Base-by-base conservation (phyloP, 768 basidiomycete genomes). In the Atractiella rhizophila region DNA sequence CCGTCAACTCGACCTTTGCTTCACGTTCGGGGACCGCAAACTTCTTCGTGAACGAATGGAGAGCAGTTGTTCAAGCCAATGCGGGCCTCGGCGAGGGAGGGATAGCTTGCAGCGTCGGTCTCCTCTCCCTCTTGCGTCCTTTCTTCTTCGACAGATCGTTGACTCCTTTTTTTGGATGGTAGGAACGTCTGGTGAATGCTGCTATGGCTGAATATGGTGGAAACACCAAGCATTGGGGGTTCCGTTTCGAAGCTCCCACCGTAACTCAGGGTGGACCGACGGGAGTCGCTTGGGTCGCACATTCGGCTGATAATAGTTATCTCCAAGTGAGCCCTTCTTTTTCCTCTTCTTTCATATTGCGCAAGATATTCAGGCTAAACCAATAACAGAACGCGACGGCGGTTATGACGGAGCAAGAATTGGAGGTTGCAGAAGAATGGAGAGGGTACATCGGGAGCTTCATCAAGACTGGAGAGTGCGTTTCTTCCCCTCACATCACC, bases 401-500 rank as follows among this genome's bases (percentile, higher is more conserved):
- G 15, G 39, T 40, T 7, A 40, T 40, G 39, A 40, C 39, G 18
- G 39, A 40, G 7, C 35, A 30, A 26, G 39, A 40, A 19, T n/a
- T 6, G 20, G 28, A 26, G n/a, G 28, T 40, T 37, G 39, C 39
- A 40, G 16, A 40, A 6, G 39, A 40, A 37, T 40, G 39, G 39
- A 40, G 39, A 40, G 39, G 28, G 7, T 40, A n/a, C 28, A 40
- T 40, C 18, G 20, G 39, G n/a, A 40, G 39, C 19, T 40, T 40
- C 28, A 40, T 40, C 39, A 40, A 40, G 28, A 40, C 39, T 8
- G 28, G 28, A 15, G 39, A 40, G 39, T 40, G 20, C 16, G 39
- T 6, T 15, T 25, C 8, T 15, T 40, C 15, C 6, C 39, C 6
- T 7, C 7, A 8, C 10, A 7, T n/a, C 28, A 20, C 21, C 9